A percentile compares a stretch with the other conserved stretches of the same genome.
These are phyloP conservation scores for Lumnitzera littorea DNA, from an alignment of 345 rosid genomes.

Conservation along the genomic window DNA sequence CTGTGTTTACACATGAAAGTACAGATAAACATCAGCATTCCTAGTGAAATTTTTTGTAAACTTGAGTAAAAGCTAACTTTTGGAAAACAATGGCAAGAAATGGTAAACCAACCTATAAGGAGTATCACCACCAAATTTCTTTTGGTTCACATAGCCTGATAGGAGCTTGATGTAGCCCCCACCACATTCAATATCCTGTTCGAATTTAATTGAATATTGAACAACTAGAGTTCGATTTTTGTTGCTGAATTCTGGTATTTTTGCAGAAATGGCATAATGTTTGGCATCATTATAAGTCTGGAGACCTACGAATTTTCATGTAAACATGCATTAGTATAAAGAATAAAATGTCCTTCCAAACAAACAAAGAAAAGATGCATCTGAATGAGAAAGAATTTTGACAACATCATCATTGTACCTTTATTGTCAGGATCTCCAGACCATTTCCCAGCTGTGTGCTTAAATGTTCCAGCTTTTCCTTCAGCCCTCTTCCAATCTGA, in stretches of 20 bases:
- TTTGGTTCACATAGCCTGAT: constrained; percentile 93
- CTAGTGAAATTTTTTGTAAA: background rate
- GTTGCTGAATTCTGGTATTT: constrained; percentile 86
- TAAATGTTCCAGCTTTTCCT: constrained; percentile 80
- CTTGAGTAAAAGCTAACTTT: background rate
- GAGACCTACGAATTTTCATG: constrained; percentile 38
- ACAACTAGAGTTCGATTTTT: constrained; percentile 74
- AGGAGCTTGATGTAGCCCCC: constrained; percentile 94
- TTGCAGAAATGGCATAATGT: constrained; percentile 82
- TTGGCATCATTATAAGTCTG: constrained; percentile 85
- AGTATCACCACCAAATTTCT: constrained; percentile 98
- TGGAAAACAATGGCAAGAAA: background rate
- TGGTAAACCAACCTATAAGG: constrained; percentile 63
- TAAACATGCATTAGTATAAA: constrained; percentile 4
- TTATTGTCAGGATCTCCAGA: constrained; percentile 74
- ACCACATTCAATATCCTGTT: constrained; percentile 96
- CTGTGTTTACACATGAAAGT: background rate
- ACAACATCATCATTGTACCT: constrained; percentile 22
- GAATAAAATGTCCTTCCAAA: background rate
- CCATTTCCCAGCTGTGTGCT: constrained; percentile 81
- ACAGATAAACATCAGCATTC: background rate
- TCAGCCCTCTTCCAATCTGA: constrained; percentile 85
- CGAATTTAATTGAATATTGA: constrained; percentile 75
- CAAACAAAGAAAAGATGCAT: constrained; percentile 1
- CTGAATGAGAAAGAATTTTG: background rate